Conservation (phyloP, 371 early-diverging fungal species). For the Batrachochytrium dendrobatidis region DNA sequence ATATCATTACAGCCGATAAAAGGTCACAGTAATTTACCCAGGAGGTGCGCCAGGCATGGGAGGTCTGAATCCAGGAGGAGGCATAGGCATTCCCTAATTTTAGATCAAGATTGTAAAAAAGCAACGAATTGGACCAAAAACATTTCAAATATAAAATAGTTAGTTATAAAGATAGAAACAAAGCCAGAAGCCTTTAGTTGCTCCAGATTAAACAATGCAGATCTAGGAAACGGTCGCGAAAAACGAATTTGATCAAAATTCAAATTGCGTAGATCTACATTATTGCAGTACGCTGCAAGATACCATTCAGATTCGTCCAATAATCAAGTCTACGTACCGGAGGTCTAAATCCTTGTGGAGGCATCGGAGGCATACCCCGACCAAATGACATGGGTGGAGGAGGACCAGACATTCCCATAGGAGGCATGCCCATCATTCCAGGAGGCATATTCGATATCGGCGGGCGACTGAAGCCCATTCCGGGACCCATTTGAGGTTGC, state of each 20-base stretch:
- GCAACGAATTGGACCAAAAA: no score
- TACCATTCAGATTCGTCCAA: neutral
- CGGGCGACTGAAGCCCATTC: conserved; percentile 53
- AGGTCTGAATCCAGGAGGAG: conserved; percentile 21
- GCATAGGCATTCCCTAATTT: conserved; percentile 8
- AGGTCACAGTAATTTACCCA: neutral
- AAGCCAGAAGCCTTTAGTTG: neutral
- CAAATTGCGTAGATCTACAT: no score
- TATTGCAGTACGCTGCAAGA: neutral
- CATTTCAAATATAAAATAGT: no score
- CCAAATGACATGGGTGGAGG: conserved; percentile 51
- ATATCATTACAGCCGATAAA: neutral
- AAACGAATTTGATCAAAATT: neutral
- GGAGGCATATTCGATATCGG: conserved; percentile 30
- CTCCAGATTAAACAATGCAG: neutral
- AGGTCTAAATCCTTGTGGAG: conserved; percentile 41
- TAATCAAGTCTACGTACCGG: conserved; percentile 8
- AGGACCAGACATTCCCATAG: conserved; percentile 23
- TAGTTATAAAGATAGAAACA: no score
- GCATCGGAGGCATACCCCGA: conserved; percentile 52
- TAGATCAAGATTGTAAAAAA: no score
- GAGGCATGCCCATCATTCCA: conserved; percentile 19
- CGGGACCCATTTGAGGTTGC: conserved; percentile 71
- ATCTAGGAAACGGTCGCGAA: neutral
- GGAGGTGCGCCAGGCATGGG: neutral